phyloP scores from a whole-genome alignment of 257 asterid genomes.

The Scutellaria baicalensis region DNA sequence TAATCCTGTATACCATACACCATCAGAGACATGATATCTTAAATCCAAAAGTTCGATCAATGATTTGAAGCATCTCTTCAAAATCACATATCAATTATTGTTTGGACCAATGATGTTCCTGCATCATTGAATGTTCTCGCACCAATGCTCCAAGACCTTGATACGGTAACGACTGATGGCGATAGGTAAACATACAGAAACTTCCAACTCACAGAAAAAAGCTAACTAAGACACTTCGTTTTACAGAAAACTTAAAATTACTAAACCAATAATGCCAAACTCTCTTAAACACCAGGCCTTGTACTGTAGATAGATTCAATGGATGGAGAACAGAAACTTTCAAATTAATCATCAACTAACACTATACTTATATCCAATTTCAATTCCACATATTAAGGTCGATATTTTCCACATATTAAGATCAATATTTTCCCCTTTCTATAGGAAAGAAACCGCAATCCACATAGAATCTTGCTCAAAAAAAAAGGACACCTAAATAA shows the following conservation, averaged over 20 bases:
- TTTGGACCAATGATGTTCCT: background rate
- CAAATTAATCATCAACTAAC: background rate
- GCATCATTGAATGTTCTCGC: background rate
- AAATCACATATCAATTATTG: background rate
- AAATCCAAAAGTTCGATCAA: background rate
- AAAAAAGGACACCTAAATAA: background rate
- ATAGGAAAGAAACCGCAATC: background rate
- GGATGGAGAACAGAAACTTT: background rate
- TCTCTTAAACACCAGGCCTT: background rate
- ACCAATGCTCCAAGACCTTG: background rate
- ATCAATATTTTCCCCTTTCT: too few species aligned
- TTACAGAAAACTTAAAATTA: background rate
- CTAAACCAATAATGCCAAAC: background rate
- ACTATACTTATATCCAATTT: background rate
- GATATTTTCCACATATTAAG: background rate
- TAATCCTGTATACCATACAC: background rate
- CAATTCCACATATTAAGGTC: background rate
- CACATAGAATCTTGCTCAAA: background rate
- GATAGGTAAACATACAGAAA: background rate
- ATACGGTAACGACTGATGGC: background rate
- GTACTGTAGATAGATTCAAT: background rate
- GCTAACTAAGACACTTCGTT: background rate
- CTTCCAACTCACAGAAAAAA: background rate
- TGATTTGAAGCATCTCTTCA: background rate
- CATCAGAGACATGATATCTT: background rate